Conservation (phyloP, 257 asterid genomes). For the Solanum medicagineum region DNA sequence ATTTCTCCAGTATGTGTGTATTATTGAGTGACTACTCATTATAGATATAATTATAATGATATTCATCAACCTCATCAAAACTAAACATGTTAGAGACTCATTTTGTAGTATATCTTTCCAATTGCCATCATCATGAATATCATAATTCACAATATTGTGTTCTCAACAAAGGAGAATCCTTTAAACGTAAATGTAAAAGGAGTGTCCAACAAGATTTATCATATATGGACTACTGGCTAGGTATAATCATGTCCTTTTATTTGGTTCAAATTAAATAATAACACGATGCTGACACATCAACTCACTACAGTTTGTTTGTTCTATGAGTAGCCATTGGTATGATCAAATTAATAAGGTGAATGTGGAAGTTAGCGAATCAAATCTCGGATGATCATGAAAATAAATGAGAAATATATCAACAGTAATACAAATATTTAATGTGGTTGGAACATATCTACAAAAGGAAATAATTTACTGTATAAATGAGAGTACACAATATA, state of each 20-base stretch:
- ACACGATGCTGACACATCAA: not conserved
- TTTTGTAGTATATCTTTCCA: not conserved
- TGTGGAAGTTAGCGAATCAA: too few species aligned
- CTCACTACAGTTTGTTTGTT: not conserved
- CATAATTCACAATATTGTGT: not conserved
- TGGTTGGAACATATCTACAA: too few species aligned
- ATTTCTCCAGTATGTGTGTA: not conserved
- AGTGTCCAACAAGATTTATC: not conserved
- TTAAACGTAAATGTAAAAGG: not conserved
- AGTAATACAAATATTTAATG: too few species aligned
- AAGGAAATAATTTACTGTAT: too few species aligned
- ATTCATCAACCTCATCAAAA: not conserved
- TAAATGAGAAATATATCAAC: too few species aligned
- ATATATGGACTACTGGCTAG: not conserved
- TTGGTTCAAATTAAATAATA: not conserved
- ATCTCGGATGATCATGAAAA: too few species aligned
- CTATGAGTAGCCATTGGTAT: not conserved
- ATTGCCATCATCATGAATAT: not conserved
- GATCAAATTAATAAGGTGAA: too few species aligned
- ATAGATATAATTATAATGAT: not conserved
- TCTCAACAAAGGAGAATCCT: not conserved
- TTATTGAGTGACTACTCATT: not conserved
- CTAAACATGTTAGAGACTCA: not conserved
- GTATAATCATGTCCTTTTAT: not conserved
- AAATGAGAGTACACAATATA: too few species aligned